phyloP scores from a whole-genome alignment of 202 grass and related monocot genomes.

The Zoysia matrella region DNA sequence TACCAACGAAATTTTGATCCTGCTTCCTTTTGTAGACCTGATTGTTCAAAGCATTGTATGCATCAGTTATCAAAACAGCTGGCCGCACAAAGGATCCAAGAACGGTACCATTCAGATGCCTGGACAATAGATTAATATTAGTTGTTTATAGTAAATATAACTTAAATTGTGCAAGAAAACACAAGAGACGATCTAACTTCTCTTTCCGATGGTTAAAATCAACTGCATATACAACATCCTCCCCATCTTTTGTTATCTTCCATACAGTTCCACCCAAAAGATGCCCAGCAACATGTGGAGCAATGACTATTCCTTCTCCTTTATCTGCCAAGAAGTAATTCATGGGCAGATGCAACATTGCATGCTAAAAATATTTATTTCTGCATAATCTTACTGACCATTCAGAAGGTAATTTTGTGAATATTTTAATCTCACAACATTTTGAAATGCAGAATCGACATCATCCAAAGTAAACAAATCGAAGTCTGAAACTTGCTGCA shows the following conservation, averaged over 20 bases:
- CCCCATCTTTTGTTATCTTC: constrained; percentile 99
- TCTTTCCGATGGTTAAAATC: constrained; percentile 99
- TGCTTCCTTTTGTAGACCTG: constrained; percentile 87
- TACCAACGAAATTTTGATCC: constrained; percentile 94
- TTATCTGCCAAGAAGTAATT: constrained; percentile 61
- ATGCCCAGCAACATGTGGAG: constrained; percentile 91
- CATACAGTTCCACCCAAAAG: constrained; percentile 92
- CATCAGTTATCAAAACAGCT: constrained; percentile 99
- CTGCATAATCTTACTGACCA: constrained; percentile 59
- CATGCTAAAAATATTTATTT: constrained; percentile 29
- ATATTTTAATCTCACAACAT: constrained; percentile 85
- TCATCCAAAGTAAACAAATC: constrained; percentile 95
- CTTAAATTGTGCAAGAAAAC: not conserved
- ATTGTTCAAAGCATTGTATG: constrained; percentile 96
- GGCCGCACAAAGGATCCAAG: constrained; percentile 89
- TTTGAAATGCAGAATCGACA: constrained; percentile 87
- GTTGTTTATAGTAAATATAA: constrained; percentile 30
- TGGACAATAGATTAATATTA: constrained; percentile 42
- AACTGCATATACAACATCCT: constrained; percentile 89
- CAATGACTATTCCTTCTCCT: constrained; percentile 98
- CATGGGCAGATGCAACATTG: constrained; percentile 19
- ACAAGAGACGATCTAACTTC: constrained; percentile 53
- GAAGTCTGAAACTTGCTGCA: constrained; percentile 90
- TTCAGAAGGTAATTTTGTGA: constrained; percentile 86
- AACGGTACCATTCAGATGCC: constrained; percentile 94